Conservation (phyloP, 345 rosid genomes). For the Cardamine resedifolia region DNA sequence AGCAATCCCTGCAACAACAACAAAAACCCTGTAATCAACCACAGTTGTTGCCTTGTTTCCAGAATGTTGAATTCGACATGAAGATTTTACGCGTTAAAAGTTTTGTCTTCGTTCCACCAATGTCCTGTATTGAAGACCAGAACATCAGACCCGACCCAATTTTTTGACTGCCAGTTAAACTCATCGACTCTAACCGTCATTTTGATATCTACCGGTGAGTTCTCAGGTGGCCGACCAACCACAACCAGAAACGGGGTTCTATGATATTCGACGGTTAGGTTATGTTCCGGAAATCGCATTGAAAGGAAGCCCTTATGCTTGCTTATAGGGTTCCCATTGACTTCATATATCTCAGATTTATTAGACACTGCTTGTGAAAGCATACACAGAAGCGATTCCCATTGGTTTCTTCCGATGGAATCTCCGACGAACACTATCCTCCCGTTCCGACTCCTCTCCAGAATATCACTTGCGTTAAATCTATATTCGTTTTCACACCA, state of each 20-base stretch:
- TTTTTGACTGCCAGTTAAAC: constrained; percentile 61
- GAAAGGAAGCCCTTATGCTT: constrained; percentile 91
- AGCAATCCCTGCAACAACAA: constrained; percentile 55
- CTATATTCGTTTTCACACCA: constrained; percentile 37
- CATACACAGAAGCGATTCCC: constrained; percentile 89
- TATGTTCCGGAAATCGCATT: constrained; percentile 63
- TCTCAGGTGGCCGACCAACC: constrained; percentile 57
- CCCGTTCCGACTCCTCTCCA: constrained; percentile 67
- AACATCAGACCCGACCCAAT: constrained; percentile 70
- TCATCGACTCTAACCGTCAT: constrained; percentile 58
- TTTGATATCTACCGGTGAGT: constrained; percentile 44
- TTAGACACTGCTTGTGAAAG: constrained; percentile 58
- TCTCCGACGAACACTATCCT: constrained; percentile 86
- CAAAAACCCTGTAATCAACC: not conserved
- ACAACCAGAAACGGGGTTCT: constrained; percentile 69
- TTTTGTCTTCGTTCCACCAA: constrained; percentile 85
- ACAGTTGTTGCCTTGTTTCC: not conserved
- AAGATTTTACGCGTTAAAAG: constrained; percentile 42
- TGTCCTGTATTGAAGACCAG: constrained; percentile 74
- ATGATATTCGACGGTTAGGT: constrained; percentile 71
- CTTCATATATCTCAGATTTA: constrained; percentile 63
- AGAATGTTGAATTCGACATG: not conserved
- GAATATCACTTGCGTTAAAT: constrained; percentile 69
- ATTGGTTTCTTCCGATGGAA: constrained; percentile 87
- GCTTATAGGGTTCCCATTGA: constrained; percentile 58